phyloP scores from a whole-genome alignment of 257 asterid genomes.

The Anisodus acutangulus region DNA sequence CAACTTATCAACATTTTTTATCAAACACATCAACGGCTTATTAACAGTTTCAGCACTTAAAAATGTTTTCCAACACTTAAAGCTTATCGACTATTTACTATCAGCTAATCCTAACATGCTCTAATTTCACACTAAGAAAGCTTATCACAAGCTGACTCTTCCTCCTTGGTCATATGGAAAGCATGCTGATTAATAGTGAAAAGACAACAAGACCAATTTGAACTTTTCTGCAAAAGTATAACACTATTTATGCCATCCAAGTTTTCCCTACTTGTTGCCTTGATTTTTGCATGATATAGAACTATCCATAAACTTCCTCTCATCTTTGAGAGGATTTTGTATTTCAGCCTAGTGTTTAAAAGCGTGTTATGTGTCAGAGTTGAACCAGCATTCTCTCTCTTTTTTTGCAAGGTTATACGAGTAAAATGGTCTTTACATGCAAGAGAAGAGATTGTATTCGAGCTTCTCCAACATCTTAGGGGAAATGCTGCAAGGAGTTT shows the following conservation, averaged over 20 bases:
- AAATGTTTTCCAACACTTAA: no score
- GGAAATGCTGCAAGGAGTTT: slow-evolving; percentile 63
- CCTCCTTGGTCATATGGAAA: not conserved
- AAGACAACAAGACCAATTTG: not conserved
- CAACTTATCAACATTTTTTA: no score
- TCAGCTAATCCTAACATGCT: no score
- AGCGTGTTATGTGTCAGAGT: not conserved
- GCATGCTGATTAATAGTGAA: not conserved
- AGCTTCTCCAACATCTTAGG: slow-evolving; percentile 88
- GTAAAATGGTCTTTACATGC: slow-evolving; percentile 99
- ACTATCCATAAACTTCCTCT: slow-evolving; percentile 4
- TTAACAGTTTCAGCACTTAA: no score
- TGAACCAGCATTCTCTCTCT: not conserved
- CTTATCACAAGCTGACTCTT: not conserved
- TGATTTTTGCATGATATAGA: not conserved
- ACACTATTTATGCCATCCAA: not conserved
- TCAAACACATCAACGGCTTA: no score
- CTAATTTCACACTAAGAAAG: not conserved
- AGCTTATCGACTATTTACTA: no score
- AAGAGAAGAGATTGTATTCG: slow-evolving; percentile 94
- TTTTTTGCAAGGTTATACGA: slow-evolving; percentile 67
- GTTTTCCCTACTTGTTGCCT: not conserved
- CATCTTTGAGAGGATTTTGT: slow-evolving; percentile 8
- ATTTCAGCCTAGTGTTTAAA: not conserved
- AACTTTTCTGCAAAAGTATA: not conserved